Evolutionary conservation across 2,329 filamentous ascomycete genomes (phyloP), one percentile per base, ranked within the genome.

Genomic region (Botrytis paeoniae): DNA sequence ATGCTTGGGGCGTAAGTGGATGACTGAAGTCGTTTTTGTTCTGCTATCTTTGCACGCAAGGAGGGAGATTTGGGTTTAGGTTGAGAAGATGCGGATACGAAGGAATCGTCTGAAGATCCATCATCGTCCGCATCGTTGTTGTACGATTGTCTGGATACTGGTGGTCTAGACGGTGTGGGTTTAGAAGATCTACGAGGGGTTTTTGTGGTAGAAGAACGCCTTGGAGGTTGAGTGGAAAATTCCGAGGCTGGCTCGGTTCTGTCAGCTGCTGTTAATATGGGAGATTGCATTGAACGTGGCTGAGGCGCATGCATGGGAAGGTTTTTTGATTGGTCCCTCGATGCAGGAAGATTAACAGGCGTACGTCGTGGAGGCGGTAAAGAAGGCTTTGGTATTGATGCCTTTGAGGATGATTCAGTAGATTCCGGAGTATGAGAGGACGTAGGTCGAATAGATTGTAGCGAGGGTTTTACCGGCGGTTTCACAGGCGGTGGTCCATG

Each of bases 1-100:
- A 90, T 84, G n/a, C 51, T 69, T 73, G 73, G 37, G 76, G 77
- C 45, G 74, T 73, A 57, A 39, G 73, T 39, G 29, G 77, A 77
- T 16, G 64, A 59, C 73, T 76, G 39, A 72, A 22, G 43, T 75
- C 76, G 72, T 35, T 76, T 75, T 74, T 77, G 74, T 22, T 73
- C 62, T 77, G 51, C 78, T 75, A 76, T 76, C 63, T 63, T 78
- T 75, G 73, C 80, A 70, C 76, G 75, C 70, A 76, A 77, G 37
- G 77, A 79, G 10, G 78, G 78, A 48, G 75, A 68, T 39, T 22
- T 39, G 2, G 65, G 65, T 41, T 68, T 73, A 51, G 74, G 71
- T 54, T 73, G 62, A 32, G 74, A 72, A 18, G 80, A 80, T 14
- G 79, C 80, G 41, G 80, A 81, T 22, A 80, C 80, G 41, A 81